phyloP scores from a whole-genome alignment of 1,284 basidiomycete genomes.

The Malassezia sympodialis region DNA sequence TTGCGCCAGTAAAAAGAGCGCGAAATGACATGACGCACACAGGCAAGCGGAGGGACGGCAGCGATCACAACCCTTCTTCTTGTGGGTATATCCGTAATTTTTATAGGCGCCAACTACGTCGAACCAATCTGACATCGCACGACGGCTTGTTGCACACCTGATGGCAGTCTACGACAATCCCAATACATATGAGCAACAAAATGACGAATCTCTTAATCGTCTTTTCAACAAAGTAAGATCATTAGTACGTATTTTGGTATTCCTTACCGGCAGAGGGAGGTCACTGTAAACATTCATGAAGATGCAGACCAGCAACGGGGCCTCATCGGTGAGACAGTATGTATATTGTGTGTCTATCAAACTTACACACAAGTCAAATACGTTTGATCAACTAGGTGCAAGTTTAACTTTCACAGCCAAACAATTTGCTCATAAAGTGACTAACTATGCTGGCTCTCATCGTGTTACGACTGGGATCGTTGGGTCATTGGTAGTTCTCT shows the following conservation, averaged over 20 bases:
- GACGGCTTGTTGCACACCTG: neutral
- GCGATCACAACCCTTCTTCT: neutral
- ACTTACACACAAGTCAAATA: conserved; percentile 10
- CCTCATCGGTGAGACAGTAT: conserved; percentile 10
- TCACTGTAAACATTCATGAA: conserved; percentile 39
- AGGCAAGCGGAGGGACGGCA: neutral
- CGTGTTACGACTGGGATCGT: conserved; percentile 30
- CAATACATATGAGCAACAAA: conserved; percentile 39
- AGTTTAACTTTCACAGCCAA: conserved; percentile 26
- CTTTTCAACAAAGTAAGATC: conserved; percentile 37
- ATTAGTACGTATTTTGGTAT: conserved; percentile 7
- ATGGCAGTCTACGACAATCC: conserved; percentile 31
- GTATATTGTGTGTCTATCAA: conserved; percentile 16
- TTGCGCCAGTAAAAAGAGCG: neutral
- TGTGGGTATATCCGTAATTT: neutral
- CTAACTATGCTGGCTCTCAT: conserved; percentile 27
- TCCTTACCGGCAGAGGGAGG: conserved; percentile 21
- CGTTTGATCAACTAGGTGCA: conserved; percentile 30
- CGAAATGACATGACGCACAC: conserved; percentile 4
- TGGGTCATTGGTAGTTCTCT: conserved; percentile 26
- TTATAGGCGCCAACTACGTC: neutral
- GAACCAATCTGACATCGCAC: neutral
- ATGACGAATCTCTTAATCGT: conserved; percentile 36
- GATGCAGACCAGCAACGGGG: conserved; percentile 34
- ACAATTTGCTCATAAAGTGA: conserved; percentile 23